Base-by-base conservation (phyloP, 495 filamentous ascomycete genomes). In the Penicillium verhagenii region DNA sequence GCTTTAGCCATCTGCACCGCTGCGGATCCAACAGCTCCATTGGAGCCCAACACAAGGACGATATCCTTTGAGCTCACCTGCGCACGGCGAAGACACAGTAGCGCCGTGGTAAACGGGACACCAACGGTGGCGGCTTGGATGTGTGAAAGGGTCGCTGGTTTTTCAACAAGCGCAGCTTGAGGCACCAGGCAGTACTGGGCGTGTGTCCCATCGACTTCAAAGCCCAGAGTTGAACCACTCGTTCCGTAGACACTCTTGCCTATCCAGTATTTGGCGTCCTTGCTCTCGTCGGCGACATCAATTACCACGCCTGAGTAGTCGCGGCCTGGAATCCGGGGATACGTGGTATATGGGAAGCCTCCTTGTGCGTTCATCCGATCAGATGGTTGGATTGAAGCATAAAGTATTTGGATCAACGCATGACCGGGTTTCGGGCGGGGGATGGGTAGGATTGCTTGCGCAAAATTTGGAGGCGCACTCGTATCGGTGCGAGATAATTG, bases 321-420 rank as follows among this genome's bases (percentile, higher is more conserved):
- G 16, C 73, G 73, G 11, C 76, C 76, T 10, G 73, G 72, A 14
- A 75, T 49, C 24, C 72, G 69, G 2, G 74, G 74, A 40, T 57
- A 73, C 2, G 54, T 77, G 29, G 70, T 77, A 43, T 48, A 59
- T 47, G 63, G 62, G 54, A 77, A 77, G 3, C 43, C 25, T 11
- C 71, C 72, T 53, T 70, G 61, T 8, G 62, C 57, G 47, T 78
- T 75, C 8, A 78, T 50, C 23, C 73, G 56, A 56, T 78, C 73
- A 39, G 67, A 69, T 43, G 74, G 75, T 45, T 78, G 72, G 44
- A 75, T 72, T 24, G 54, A 64, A 14, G 61, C 20, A 42, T 60
- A 58, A 20, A 45, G 31, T 18, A 64, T 47, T 38, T 46, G 55
- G 23, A 64, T 48, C 20, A 64, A 45, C 8, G 61, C 61, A 16